phyloP scores from a whole-genome alignment of 2,329 filamentous ascomycete genomes.

The Claviceps sp. region DNA sequence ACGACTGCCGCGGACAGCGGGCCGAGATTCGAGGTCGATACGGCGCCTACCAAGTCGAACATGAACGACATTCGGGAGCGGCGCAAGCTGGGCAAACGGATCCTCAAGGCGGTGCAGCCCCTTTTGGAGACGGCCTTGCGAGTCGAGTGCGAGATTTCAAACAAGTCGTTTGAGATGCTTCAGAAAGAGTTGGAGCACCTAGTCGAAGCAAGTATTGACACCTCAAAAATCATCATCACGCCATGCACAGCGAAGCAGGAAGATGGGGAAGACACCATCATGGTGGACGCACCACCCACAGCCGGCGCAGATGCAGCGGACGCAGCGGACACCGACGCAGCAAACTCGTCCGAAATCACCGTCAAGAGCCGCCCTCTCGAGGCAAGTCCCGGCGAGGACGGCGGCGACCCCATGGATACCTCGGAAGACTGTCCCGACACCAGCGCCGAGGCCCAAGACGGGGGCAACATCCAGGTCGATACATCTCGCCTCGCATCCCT shows the following conservation, averaged over 20 bases:
- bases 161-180: conserved; percentile 55
- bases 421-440: conserved; percentile 22
- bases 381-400: conserved; percentile 11
- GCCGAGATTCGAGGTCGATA: conserved; percentile 25
- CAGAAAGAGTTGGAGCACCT: conserved; percentile 62
- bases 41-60: conserved; percentile 35
- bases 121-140: conserved; percentile 61
- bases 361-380: conserved; percentile 20
- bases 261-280: conserved; percentile 32
- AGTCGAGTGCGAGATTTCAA: conserved; percentile 69
- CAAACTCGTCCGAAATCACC: conserved; percentile 32
- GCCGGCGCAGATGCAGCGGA: too few relatives aligned
- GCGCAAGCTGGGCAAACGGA: conserved; percentile 75
- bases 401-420: conserved; percentile 21
- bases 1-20: conserved; percentile 3
- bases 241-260: conserved; percentile 24
- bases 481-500: conserved; percentile 24
- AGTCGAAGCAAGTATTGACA: conserved; percentile 53
- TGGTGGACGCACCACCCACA: conserved; percentile 29
- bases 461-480: conserved; percentile 33
- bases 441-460: conserved; percentile 14
- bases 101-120: conserved; percentile 70
- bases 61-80: conserved; percentile 64
- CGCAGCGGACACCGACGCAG: conserved; percentile 8
- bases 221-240: conserved; percentile 27